Evolutionary conservation across 2,329 filamentous ascomycete genomes (phyloP).

Genomic region (Colletotrichum lentis): DNA sequence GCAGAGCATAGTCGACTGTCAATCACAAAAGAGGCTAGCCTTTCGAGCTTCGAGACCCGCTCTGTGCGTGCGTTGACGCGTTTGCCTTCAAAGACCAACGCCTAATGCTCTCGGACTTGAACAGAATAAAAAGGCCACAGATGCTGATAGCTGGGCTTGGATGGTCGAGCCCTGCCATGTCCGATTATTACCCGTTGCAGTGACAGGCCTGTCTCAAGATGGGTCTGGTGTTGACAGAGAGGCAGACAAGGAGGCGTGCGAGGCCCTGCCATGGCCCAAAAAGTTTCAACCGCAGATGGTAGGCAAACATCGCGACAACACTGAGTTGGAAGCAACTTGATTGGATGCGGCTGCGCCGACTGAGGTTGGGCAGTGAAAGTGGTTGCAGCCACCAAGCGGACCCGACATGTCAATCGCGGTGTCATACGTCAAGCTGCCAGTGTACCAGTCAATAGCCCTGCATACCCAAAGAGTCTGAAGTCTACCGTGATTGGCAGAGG

Average conservation of each 20-base stretch:
- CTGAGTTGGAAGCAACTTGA: neutral
- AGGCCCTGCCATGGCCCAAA: too few species aligned
- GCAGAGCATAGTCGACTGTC: neutral
- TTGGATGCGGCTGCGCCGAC: neutral
- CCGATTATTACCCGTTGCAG: too few species aligned
- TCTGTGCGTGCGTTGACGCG: neutral
- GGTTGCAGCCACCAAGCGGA: slow-evolving; percentile 25
- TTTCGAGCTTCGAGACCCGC: neutral
- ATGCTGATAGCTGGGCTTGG: too few species aligned
- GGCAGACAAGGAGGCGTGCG: too few species aligned
- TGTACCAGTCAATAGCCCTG: slow-evolving; percentile 15
- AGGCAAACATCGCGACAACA: neutral
- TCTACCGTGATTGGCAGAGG: slow-evolving; percentile 18
- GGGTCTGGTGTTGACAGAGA: too few species aligned
- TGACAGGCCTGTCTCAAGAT: too few species aligned
- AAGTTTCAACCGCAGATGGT: neutral
- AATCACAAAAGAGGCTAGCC: neutral
- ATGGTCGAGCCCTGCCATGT: too few species aligned
- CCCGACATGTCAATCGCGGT: slow-evolving; percentile 21
- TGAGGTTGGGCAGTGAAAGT: slow-evolving; percentile 8
- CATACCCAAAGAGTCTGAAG: slow-evolving; percentile 1
- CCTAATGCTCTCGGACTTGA: neutral
- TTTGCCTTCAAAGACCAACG: neutral
- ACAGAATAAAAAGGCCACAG: too few species aligned
- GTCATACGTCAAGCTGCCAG: slow-evolving; percentile 28